Conservation (phyloP, 768 basidiomycete genomes). For the Boletellus ananas region DNA sequence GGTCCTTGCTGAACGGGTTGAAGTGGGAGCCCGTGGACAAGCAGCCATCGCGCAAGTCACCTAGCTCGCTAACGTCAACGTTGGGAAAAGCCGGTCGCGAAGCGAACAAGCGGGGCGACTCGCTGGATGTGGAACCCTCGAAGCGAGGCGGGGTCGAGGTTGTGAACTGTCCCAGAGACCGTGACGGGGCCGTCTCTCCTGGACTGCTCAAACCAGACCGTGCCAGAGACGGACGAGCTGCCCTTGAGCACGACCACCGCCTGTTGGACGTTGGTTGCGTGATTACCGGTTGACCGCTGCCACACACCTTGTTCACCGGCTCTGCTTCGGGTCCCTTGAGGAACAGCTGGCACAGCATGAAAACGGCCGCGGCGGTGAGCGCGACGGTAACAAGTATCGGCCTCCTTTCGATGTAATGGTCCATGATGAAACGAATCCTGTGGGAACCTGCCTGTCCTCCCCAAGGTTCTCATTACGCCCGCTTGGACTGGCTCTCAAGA, state of each 20-base stretch:
- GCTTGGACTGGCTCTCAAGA: background rate
- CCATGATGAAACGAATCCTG: no score
- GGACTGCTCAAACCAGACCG: conserved; percentile 61
- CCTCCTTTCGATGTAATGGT: conserved; percentile 4
- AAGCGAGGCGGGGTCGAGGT: conserved; percentile 52
- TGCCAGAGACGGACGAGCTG: conserved; percentile 57
- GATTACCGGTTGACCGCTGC: background rate
- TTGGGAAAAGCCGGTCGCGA: conserved; percentile 19
- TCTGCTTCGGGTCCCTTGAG: conserved; percentile 15
- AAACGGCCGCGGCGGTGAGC: conserved; percentile 13
- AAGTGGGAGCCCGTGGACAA: conserved; percentile 69
- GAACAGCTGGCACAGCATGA: conserved; percentile 19
- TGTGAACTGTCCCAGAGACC: conserved; percentile 58
- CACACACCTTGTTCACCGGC: conserved; percentile 21
- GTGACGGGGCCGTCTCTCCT: conserved; percentile 48
- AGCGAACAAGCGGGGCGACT: conserved; percentile 21
- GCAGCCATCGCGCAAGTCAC: conserved; percentile 67
- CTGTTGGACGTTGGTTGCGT: conserved; percentile 27
- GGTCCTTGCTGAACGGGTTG: conserved; percentile 64
- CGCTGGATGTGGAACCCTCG: conserved; percentile 85
- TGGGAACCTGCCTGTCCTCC: no score
- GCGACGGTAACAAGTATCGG: conserved; percentile 11
- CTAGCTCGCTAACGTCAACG: conserved; percentile 32
- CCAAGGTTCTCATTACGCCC: no score
- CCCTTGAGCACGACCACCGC: conserved; percentile 62